A percentile compares a stretch with the other conserved stretches of the same genome.
These are phyloP conservation scores for Cardamine chenopodiifolia DNA, from an alignment of 345 rosid genomes.

Conservation along the genomic window DNA sequence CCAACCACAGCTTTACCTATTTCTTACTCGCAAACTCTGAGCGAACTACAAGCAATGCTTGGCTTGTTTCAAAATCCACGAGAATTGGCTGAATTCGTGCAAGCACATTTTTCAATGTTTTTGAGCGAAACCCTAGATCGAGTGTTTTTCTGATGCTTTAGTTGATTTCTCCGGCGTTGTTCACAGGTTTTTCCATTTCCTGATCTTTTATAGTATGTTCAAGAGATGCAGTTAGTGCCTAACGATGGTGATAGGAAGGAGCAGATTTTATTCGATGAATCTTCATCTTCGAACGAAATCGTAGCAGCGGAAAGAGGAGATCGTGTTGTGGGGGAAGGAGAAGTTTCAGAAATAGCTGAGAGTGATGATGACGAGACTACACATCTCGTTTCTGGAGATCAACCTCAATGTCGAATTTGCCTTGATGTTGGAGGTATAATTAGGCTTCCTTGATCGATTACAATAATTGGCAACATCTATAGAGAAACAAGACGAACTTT, in stretches of 20 bases:
- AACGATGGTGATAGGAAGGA: constrained; percentile 70
- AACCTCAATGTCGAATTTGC: constrained; percentile 92
- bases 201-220: constrained; percentile 44
- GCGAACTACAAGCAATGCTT: constrained; percentile 32
- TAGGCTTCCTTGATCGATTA: neutral
- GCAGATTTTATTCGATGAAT: constrained; percentile 64
- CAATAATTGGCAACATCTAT: neutral
- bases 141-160: neutral
- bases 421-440: constrained; percentile 84
- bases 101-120: neutral
- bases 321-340: constrained; percentile 43
- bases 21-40: constrained; percentile 8
- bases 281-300: constrained; percentile 68
- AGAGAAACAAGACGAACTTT: constrained; percentile 16
- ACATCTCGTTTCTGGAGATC: constrained; percentile 71
- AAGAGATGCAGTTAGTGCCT: constrained; percentile 81
- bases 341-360: constrained; percentile 56
- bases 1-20: neutral
- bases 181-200: constrained; percentile 21
- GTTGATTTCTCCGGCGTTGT: neutral
- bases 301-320: constrained; percentile 53
- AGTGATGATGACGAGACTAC: constrained; percentile 66
- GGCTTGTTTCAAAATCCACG: constrained; percentile 6
- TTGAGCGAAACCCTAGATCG: neutral
- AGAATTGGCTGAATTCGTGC: constrained; percentile 33